Evolutionary conservation across 208 protist species (phyloP).

Genomic region (Acanthamoeba triangularis): DNA sequence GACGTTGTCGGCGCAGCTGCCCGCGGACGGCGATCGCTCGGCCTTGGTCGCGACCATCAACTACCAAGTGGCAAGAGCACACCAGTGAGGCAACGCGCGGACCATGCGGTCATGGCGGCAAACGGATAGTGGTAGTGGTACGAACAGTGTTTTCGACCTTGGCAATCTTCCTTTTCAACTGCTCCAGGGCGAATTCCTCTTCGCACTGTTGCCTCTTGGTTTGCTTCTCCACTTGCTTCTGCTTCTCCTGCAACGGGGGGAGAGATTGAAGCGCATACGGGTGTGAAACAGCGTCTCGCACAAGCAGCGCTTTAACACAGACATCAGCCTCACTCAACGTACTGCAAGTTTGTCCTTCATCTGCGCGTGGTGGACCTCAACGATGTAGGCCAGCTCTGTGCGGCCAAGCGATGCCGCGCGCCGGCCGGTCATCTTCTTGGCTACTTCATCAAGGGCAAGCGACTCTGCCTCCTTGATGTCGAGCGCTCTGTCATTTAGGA

Average conservation of each 20-base stretch:
- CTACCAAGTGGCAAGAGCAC: neutral
- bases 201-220: neutral
- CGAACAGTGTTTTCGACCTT: neutral
- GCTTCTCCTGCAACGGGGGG: neutral
- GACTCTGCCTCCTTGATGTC: neutral
- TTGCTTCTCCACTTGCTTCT: constrained; percentile 3
- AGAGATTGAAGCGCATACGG: too few species aligned
- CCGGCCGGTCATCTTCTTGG: constrained; percentile 19
- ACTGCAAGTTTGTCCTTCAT: neutral
- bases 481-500: neutral
- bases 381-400: constrained; percentile 11
- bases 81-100: neutral
- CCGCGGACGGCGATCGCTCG: neutral
- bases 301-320: too few species aligned
- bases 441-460: neutral
- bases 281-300: too few species aligned
- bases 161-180: neutral
- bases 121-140: neutral
- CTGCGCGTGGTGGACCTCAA: neutral
- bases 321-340: neutral
- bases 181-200: neutral
- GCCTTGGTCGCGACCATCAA: neutral
- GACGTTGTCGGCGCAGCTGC: neutral
- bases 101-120: too few species aligned
- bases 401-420: neutral